Percentiles rank a stretch among this genome's conserved stretches.
These are phyloP conservation scores for Xylaria nigripes DNA, from an alignment of 495 filamentous ascomycete genomes.

Conservation along the genomic window DNA sequence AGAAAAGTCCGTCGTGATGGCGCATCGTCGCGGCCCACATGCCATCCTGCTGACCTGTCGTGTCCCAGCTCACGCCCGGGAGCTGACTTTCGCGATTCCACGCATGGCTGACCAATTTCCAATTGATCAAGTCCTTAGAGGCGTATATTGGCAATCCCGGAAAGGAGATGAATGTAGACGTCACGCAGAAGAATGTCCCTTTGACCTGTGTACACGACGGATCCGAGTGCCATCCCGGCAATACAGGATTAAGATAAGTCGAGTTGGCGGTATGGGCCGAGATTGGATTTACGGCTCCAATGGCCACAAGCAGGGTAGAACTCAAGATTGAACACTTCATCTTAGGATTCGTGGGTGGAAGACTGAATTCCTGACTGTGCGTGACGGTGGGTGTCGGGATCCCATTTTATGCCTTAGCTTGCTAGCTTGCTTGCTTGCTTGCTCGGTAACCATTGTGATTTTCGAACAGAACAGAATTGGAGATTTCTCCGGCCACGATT, in stretches of 20 bases:
- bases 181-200: slow-evolving; percentile 30
- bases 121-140: slow-evolving; percentile 28
- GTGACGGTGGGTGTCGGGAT: neutral
- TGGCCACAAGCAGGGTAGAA: neutral
- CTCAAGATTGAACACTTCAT: neutral
- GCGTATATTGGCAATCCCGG: slow-evolving; percentile 31
- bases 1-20: slow-evolving; percentile 30
- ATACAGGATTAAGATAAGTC: slow-evolving; percentile 27
- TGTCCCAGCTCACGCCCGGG: slow-evolving; percentile 21
- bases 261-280: slow-evolving; percentile 9
- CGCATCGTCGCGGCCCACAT: slow-evolving; percentile 32
- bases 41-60: slow-evolving; percentile 22
- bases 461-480: neutral
- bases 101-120: slow-evolving; percentile 25
- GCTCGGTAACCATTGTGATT: neutral
- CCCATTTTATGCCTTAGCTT: neutral
- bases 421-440: neutral
- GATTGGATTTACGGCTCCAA: neutral
- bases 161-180: slow-evolving; percentile 31
- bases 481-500: neutral
- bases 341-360: neutral
- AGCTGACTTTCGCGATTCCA: slow-evolving; percentile 24
- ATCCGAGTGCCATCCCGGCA: slow-evolving; percentile 31
- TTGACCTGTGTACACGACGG: slow-evolving; percentile 25
- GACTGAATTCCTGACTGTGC: neutral